Conservation (phyloP, 495 filamentous ascomycete species). For the Clavariopsis aquatica region DNA sequence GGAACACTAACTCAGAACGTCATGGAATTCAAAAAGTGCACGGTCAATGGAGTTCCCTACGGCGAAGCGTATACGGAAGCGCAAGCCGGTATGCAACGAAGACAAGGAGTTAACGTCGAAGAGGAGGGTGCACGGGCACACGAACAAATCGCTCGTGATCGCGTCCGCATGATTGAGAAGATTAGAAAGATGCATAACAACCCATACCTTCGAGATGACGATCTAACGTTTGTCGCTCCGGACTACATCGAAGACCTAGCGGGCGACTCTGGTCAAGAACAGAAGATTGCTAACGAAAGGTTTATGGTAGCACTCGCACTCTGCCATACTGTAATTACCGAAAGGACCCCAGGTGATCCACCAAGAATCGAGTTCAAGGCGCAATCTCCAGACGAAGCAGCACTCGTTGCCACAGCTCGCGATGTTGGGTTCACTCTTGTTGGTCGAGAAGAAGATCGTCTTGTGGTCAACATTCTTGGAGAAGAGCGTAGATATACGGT, state of each 20-base stretch:
- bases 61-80: constrained; percentile 98
- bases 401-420: constrained; percentile 87
- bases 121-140: constrained; percentile 70
- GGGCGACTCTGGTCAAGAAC: constrained; percentile 74
- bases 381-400: constrained; percentile 96
- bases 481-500: constrained; percentile 81
- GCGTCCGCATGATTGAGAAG: constrained; percentile 66
- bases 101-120: constrained; percentile 82
- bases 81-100: constrained; percentile 89
- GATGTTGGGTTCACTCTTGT: constrained; percentile 97
- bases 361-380: constrained; percentile 94
- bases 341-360: constrained; percentile 81
- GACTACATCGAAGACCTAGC: constrained; percentile 80
- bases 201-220: constrained; percentile 85
- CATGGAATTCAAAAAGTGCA: constrained; percentile 99
- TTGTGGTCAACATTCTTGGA: constrained; percentile 84
- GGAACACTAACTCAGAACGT: constrained; percentile 98
- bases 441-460: constrained; percentile 72
- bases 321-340: constrained; percentile 95
- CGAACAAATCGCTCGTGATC: constrained; percentile 78
- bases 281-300: constrained; percentile 72
- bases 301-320: constrained; percentile 96
- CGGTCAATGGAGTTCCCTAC: constrained; percentile 90
- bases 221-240: constrained; percentile 88
- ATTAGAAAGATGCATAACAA: constrained; percentile 81